A percentile compares a stretch with the other conserved stretches of the same genome.
These are phyloP conservation scores for Nitzschia sp. DNA, from an alignment of 108 stramenopile genomes.

Conservation along the genomic window DNA sequence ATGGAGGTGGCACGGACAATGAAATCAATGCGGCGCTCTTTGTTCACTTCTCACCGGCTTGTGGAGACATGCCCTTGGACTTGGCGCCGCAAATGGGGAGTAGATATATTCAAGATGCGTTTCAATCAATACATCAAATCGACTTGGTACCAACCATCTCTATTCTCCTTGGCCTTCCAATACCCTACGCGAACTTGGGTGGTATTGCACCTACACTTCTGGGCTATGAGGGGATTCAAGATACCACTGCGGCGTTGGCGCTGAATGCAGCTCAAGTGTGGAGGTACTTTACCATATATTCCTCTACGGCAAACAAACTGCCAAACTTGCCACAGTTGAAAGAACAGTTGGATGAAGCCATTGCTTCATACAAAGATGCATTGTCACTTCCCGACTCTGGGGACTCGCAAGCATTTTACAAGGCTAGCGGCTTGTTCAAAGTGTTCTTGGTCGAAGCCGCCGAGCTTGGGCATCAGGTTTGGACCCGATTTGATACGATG, in stretches of 20 bases:
- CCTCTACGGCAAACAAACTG: conserved; percentile 61
- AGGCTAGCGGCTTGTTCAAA: conserved; percentile 77
- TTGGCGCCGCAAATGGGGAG: conserved; percentile 32
- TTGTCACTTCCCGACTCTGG: conserved; percentile 35
- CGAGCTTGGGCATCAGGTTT: conserved; percentile 79
- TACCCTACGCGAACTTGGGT: conserved; percentile 95
- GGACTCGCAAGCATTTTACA: conserved; percentile 62
- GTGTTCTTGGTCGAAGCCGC: conserved; percentile 69
- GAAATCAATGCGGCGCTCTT: conserved; percentile 94
- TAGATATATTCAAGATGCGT: conserved; percentile 40
- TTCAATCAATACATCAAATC: conserved; percentile 79
- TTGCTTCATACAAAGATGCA: conserved; percentile 52
- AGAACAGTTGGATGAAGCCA: conserved; percentile 59
- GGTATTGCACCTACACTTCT: conserved; percentile 83
- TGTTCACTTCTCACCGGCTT: conserved; percentile 80
- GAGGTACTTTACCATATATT: conserved; percentile 79
- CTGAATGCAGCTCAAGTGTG: conserved; percentile 90
- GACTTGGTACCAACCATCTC: conserved; percentile 96
- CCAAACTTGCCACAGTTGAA: conserved; percentile 63
- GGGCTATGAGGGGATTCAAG: conserved; percentile 37
- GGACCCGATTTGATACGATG: conserved; percentile 81
- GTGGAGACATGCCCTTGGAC: conserved; percentile 38
- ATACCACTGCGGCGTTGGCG: conserved; percentile 68
- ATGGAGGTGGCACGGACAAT: conserved; percentile 95
- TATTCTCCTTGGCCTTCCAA: conserved; percentile 86